Base-by-base conservation (phyloP, 2,329 filamentous ascomycete genomes). In the Sclerotinia trifoliorum region DNA sequence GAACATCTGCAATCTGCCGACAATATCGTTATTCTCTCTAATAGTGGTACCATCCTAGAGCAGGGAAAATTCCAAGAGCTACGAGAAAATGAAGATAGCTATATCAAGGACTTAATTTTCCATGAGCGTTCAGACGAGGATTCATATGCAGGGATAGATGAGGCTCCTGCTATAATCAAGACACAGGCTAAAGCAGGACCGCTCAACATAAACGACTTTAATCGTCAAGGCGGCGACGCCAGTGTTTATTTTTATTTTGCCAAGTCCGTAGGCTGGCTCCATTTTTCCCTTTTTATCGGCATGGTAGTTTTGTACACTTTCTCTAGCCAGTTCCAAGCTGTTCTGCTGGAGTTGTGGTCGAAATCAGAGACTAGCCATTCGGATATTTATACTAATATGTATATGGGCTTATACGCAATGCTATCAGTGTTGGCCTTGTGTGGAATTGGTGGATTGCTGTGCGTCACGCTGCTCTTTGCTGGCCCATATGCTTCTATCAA, bases 21-120 rank as follows among this genome's bases (percentile, higher is more conserved):
- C 52, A 74, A 79, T 21, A 77, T 81, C 49, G 71, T 81, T 17
- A 75, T 75, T 11, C 69, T 81, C 15, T 71, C 54, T 5, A 42
- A 72, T 1, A 68, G 75, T 24, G 78, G 78, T 2, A 68, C 56
- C 3, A 70, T 78, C 39, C 61, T 69, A 0, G 77, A 78, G n/a
- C 76, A 80, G 67, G 80, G 80, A 5, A 73, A 29, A 2, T 61
- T 68, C 15, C 17, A 35, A 17, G 49, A 57, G 7, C 49, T 69
- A 26, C 61, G n/a, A 39, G 48, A 54, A 54, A 54, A 64, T 3
- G 19, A 67, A 39, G 19, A 60, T 58, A 24, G 46, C 39, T 35
- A 67, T 62, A 44, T 67, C 56, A 62, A 62, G 26, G 35, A 55
- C 39, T 24, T 57, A 29, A 26, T 65, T 3, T 42, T 54, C 5